Conservation (phyloP, 768 basidiomycete genomes). For the Hygrophorus russula region DNA sequence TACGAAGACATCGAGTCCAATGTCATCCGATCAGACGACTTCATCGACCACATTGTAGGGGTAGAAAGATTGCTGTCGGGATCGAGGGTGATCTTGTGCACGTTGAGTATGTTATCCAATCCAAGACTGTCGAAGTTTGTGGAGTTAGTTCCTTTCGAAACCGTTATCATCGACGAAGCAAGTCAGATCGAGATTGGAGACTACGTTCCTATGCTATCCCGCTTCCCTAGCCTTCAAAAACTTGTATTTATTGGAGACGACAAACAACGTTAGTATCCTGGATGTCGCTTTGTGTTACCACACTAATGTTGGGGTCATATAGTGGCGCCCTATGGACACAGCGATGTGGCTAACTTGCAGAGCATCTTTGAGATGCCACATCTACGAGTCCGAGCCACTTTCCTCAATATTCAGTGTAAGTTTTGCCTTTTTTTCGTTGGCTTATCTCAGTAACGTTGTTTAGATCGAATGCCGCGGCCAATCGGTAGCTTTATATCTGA, state of each 20-base stretch:
- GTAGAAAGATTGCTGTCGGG: constrained; percentile 19
- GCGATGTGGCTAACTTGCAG: constrained; percentile 35
- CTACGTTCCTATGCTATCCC: constrained; percentile 28
- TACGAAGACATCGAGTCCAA: constrained; percentile 38
- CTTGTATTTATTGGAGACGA: constrained; percentile 42
- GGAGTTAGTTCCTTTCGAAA: constrained; percentile 23
- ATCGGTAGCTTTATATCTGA: constrained; percentile 53
- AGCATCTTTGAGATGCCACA: constrained; percentile 56
- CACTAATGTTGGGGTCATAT: constrained; percentile 1
- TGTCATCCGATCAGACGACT: constrained; percentile 33
- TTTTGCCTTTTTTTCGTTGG: neutral
- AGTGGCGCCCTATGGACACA: constrained; percentile 60
- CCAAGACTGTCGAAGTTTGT: constrained; percentile 14
- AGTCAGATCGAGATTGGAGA: constrained; percentile 31
- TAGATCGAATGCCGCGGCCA: constrained; percentile 53
- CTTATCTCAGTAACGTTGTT: neutral
- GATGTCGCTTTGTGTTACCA: constrained; percentile 13
- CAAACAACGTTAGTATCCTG: constrained; percentile 30
- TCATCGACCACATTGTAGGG: constrained; percentile 13
- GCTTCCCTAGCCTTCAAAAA: constrained; percentile 27
- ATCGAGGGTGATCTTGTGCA: constrained; percentile 52
- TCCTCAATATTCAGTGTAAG: constrained; percentile 57
- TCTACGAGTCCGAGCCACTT: constrained; percentile 26
- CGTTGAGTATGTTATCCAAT: constrained; percentile 51
- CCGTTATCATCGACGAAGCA: constrained; percentile 41